These are phyloP conservation scores for Macrocybe sp. DNA, from an alignment of 1,284 basidiomycete species.

Conservation along the genomic window DNA sequence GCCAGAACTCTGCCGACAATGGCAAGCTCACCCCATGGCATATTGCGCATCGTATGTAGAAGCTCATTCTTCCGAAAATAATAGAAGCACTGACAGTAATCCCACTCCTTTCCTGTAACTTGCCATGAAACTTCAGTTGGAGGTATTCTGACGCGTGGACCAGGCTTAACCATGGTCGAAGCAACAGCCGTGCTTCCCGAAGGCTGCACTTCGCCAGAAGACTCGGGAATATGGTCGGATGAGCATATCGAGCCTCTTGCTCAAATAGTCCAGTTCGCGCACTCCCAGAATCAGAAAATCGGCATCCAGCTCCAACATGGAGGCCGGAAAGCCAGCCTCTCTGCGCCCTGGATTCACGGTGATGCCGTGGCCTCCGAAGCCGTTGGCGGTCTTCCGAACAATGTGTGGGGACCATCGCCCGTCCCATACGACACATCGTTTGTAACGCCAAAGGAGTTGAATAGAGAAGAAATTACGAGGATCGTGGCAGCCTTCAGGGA, in stretches of 20 bases:
- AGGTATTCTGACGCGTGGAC: conserved; percentile 43
- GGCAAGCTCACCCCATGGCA: conserved; percentile 42
- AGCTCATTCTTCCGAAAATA: neutral
- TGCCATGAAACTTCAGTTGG: conserved; percentile 27
- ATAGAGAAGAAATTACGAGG: conserved; percentile 45
- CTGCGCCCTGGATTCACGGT: conserved; percentile 53
- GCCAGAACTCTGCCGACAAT: conserved; percentile 60
- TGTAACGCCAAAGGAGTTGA: conserved; percentile 50
- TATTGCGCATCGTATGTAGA: conserved; percentile 31
- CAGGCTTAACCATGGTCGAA: conserved; percentile 53
- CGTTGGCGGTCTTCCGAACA: conserved; percentile 68
- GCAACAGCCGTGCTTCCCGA: conserved; percentile 61
- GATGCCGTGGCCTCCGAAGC: conserved; percentile 35
- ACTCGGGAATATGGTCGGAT: conserved; percentile 72
- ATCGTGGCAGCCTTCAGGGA: conserved; percentile 58
- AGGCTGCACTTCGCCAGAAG: conserved; percentile 45
- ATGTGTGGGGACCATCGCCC: conserved; percentile 52
- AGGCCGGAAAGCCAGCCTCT: conserved; percentile 66
- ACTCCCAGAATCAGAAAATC: conserved; percentile 65
- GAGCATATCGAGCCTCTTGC: conserved; percentile 65
- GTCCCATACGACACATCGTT: conserved; percentile 47
- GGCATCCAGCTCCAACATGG: conserved; percentile 82
- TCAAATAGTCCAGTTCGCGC: conserved; percentile 72
- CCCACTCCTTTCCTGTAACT: neutral
- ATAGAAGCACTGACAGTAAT: conserved; percentile 17